Evolutionary conservation across 75 land plant species (phyloP).

Genomic region (Gnetum montanum): DNA sequence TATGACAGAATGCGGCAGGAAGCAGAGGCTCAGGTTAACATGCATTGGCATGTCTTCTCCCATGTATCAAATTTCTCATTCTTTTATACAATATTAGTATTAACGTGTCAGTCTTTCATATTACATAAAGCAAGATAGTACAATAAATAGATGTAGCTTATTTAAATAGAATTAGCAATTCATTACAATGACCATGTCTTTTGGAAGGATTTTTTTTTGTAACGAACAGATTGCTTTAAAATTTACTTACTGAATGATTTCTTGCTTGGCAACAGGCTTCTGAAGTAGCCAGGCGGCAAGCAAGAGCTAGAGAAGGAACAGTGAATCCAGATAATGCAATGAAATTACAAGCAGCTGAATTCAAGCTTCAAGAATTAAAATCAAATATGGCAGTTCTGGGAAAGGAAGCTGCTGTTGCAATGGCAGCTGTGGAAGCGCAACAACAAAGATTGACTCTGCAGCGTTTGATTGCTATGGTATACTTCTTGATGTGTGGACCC

Average conservation of each 20-base stretch:
- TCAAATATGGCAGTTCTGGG: conserved; percentile 66
- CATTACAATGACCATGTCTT: too few relatives aligned
- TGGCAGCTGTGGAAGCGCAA: conserved; percentile 87
- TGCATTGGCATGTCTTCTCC: too few relatives aligned
- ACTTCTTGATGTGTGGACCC: background rate
- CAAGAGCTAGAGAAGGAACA: conserved; percentile 50
- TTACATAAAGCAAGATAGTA: too few relatives aligned
- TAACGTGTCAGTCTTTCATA: too few relatives aligned
- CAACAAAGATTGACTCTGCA: conserved; percentile 85
- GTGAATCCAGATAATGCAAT: conserved; percentile 40
- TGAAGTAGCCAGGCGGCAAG: conserved; percentile 71
- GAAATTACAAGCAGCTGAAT: conserved; percentile 75
- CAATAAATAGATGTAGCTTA: too few relatives aligned
- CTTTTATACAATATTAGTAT: too few relatives aligned
- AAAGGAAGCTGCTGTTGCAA: conserved; percentile 86
- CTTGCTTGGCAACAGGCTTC: conserved; percentile 66
- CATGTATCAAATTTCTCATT: too few relatives aligned
- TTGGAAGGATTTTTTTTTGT: too few relatives aligned
- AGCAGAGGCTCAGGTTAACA: conserved; percentile 30
- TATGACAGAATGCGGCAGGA: conserved; percentile 39
- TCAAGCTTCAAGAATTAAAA: conserved; percentile 62
- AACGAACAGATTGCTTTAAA: too few relatives aligned
- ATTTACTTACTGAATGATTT: too few relatives aligned
- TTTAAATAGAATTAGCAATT: too few relatives aligned
- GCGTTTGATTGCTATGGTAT: conserved; percentile 68